phyloP scores from a whole-genome alignment of 2,329 filamentous ascomycete genomes.

The Colletotrichum filicis region DNA sequence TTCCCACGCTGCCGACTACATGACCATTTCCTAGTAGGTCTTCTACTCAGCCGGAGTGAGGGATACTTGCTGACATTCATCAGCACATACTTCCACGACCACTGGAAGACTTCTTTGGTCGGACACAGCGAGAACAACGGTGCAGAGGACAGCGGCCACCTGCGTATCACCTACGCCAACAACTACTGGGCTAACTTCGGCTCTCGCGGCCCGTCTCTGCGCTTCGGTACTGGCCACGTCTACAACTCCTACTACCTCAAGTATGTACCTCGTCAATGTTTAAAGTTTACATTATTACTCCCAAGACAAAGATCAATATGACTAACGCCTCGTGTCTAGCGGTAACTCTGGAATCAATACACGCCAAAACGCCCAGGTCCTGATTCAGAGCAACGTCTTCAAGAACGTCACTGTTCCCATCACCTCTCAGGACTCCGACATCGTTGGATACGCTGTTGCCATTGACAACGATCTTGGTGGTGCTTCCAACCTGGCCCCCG shows the following conservation, averaged over 20 bases:
- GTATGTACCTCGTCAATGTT: not conserved
- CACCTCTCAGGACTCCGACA: constrained; percentile 36
- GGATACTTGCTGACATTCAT: not conserved
- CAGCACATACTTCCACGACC: constrained; percentile 53
- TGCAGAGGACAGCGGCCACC: constrained; percentile 66
- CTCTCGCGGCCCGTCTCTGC: constrained; percentile 67
- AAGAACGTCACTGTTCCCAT: constrained; percentile 45
- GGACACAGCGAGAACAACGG: constrained; percentile 70
- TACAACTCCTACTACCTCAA: constrained; percentile 54
- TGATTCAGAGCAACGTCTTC: constrained; percentile 60
- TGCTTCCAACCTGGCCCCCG: constrained; percentile 23
- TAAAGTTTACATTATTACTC: too few relatives aligned
- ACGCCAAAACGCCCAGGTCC: constrained; percentile 61
- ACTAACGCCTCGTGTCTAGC: constrained; percentile 30
- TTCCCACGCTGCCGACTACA: constrained; percentile 54
- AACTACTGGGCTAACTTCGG: constrained; percentile 71
- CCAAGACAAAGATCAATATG: not conserved
- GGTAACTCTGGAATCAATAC: constrained; percentile 62
- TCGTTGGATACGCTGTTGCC: constrained; percentile 24
- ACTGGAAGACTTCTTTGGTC: constrained; percentile 71
- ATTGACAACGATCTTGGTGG: constrained; percentile 31
- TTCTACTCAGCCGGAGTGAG: not conserved
- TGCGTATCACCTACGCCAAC: constrained; percentile 69
- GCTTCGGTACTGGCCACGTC: constrained; percentile 70
- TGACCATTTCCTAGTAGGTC: constrained; percentile 50